Evolutionary conservation across 2,329 filamentous ascomycete species (phyloP), one percentile per base, ranked within the genome.

Genomic region (Colletotrichum neosansevieriae): DNA sequence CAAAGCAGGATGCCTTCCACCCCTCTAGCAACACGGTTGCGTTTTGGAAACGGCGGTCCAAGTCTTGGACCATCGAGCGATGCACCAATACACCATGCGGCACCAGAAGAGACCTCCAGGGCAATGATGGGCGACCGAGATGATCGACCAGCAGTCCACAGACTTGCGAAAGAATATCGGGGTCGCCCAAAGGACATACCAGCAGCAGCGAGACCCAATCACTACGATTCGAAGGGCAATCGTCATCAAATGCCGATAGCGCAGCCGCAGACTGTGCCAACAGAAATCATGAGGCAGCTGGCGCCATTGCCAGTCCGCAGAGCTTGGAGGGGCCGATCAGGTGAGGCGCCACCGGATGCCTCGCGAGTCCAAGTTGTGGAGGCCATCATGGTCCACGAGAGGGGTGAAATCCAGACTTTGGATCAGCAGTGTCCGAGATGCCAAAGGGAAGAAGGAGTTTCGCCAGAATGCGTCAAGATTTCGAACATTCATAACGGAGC

Each of bases 321-420:
- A 15, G 45, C 45, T 10, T 70, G 67, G 67, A 56, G 51, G 24
- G 53, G 21, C 24, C 32, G 32, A 13, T 13, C 24, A 5, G 50
- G 50, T 3, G 6, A 36, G 3, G 51, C 51, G n/a, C 19, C 58
- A 11, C 36, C 38, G 4, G 68, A 68, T 3, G 32, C 51, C 15
- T 54, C 63, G 9, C 53, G 36, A 13, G 19, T 42, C 12, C 67
- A 63, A 6, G 69, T 73, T 3, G 53, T 71, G 15, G 73, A 74
- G 44, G 72, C 72, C 13, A 64, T 75, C 44, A 73, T 74, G 72
- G 38, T 74, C 40, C 73, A 75, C 56, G 74, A 75, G 54, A 69
- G 73, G 19, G 74, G 74, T 3, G 54, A 72, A 6, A 51, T 72
- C 21, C 70, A 72, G 10, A 44, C 38, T 7, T 53, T 67, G 29